Base-by-base conservation (phyloP, 306 rosid genomes). In the Begonia fuchsioides region DNA sequence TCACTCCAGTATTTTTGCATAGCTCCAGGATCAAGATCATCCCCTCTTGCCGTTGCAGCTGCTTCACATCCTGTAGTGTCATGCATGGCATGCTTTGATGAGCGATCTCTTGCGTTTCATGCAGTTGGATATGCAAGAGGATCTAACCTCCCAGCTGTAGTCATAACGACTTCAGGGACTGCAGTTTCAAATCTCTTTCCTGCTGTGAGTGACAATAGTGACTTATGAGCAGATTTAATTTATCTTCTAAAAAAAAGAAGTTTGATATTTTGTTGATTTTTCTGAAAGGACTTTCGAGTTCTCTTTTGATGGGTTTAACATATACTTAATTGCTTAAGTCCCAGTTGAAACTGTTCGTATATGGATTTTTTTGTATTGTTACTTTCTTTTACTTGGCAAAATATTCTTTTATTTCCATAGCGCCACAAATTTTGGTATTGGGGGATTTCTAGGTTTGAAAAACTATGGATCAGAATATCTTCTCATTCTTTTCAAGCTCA, bases 31-130 rank as follows among this genome's bases (percentile, higher is more conserved):
- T 90, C 97, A 48, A 85, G 97, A 62, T 90, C 97, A 62, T 81
- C 93, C 62, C 97, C 95, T 46, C 97, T 90, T 66, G 93, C 97
- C 65, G 68, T 90, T 66, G 97, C 97, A 64, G 97, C 97, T 64
- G 73, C 97, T 49, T 74, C 70, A 56, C 95, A 88, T 69, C 81
- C 78, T 38, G 64, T 68, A 43, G 50, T 79, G 68, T 78, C 93
- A n/a, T 90, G 95, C 50, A 60, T 76, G 54, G 76, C 70, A 50
- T 84, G 97, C 76, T 84, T 53, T 49, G 97, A 90, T 58, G 97
- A 90, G 60, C 95, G 97, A 45, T 90, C 97, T 35, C 95, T 84
- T 53, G 86, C 95, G 44, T 90, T 81, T 79, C 97, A 90, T 63
- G 97, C 97, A 32, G 77, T 90, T 72, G 97, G 97, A 52, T 90